A percentile compares a stretch with the other conserved stretches of the same genome.
These are phyloP conservation scores for Podaxis sp. DNA, from an alignment of 768 basidiomycete genomes.

Conservation along the genomic window DNA sequence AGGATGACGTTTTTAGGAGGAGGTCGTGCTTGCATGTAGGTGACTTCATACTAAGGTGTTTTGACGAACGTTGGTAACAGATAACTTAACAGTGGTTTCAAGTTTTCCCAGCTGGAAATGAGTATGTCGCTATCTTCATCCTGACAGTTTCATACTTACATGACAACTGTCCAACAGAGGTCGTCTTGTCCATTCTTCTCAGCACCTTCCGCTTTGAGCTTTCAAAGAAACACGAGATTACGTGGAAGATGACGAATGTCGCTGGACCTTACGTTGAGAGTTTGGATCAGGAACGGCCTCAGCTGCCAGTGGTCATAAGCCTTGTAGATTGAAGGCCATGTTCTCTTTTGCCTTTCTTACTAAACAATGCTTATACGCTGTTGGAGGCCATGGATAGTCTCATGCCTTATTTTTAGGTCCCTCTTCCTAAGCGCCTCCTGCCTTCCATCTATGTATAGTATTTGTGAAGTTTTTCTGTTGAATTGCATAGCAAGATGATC, in stretches of 20 bases:
- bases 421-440: too few relatives aligned
- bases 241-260: neutral
- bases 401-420: too few relatives aligned
- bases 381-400: too few relatives aligned
- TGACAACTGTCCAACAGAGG: neutral
- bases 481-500: too few relatives aligned
- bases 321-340: neutral
- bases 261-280: neutral
- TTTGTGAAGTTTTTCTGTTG: too few relatives aligned
- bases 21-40: neutral
- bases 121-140: neutral
- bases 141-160: neutral
- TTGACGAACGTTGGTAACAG: neutral
- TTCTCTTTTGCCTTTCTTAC: too few relatives aligned
- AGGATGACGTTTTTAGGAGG: neutral
- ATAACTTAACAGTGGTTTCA: neutral
- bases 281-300: neutral
- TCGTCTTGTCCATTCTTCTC: neutral
- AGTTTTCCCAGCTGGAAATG: neutral
- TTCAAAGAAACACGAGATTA: neutral
- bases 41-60: neutral
- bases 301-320: neutral
- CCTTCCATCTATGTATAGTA: too few relatives aligned
- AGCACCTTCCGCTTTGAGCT: neutral
- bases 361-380: too few relatives aligned